phyloP scores from a whole-genome alignment of 805 yeast genomes.

The Ogataea saltuana region DNA sequence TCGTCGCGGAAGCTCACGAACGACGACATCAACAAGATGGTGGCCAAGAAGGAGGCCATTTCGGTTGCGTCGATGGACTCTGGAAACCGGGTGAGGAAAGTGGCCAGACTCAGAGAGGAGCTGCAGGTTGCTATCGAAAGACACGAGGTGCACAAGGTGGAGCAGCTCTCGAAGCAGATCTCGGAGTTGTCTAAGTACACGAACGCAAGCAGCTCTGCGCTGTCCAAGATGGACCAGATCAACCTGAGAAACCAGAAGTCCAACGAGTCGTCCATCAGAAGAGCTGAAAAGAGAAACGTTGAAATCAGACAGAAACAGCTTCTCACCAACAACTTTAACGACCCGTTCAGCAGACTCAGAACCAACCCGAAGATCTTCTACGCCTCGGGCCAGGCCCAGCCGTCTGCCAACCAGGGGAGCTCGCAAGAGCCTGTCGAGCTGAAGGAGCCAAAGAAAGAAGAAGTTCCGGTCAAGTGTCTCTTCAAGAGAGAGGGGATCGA shows the following conservation, averaged over 20 bases:
- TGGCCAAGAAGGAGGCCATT: slow-evolving; percentile 66
- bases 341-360: slow-evolving; percentile 89
- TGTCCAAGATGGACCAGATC: slow-evolving; percentile 62
- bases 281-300: slow-evolving; percentile 70
- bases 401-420: slow-evolving; percentile 51
- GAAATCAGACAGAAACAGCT: slow-evolving; percentile 50
- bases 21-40: slow-evolving; percentile 74
- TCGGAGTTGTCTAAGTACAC: slow-evolving; percentile 37
- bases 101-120: slow-evolving; percentile 70
- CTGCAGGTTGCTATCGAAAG: slow-evolving; percentile 72
- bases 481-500: slow-evolving; percentile 36
- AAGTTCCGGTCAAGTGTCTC: slow-evolving; percentile 30
- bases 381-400: slow-evolving; percentile 43
- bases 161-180: slow-evolving; percentile 49
- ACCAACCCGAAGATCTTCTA: slow-evolving; percentile 87
- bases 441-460: slow-evolving; percentile 44
- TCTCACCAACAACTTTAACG: slow-evolving; percentile 45
- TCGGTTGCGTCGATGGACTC: slow-evolving; percentile 55
- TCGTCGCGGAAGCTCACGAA: slow-evolving; percentile 67
- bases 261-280: slow-evolving; percentile 73
- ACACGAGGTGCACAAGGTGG: slow-evolving; percentile 44
- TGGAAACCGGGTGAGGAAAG: slow-evolving; percentile 73
- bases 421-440: slow-evolving; percentile 40
- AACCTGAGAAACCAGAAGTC: slow-evolving; percentile 83
- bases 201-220: slow-evolving; percentile 38